Conservation (phyloP, 257 asterid genomes). For the Leptodermis oblonga region DNA sequence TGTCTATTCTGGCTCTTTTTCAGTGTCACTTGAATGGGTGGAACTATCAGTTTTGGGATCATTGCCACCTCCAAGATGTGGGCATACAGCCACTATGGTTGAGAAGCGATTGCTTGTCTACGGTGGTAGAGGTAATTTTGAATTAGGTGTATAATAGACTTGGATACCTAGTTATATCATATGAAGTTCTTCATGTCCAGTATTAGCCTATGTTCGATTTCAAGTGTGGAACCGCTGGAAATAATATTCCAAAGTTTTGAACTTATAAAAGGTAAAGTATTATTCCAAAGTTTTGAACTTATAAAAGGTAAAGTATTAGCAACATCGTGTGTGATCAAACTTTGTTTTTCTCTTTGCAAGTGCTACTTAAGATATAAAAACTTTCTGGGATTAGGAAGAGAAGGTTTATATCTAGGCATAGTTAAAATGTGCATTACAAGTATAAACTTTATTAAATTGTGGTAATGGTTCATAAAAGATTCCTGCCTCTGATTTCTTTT, state of each 20-base stretch:
- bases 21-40: conserved; percentile 97
- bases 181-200: not conserved
- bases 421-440: not conserved
- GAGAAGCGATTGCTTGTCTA: conserved; percentile 93
- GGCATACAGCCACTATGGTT: conserved; percentile 93
- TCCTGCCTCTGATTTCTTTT: not conserved
- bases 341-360: not conserved
- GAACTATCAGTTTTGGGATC: conserved; percentile 83
- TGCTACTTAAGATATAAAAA: not conserved
- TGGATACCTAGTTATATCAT: not conserved
- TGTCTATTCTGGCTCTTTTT: conserved; percentile 22
- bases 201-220: not conserved
- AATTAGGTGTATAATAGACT: not conserved
- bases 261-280: not conserved
- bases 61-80: conserved; percentile 96
- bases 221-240: not conserved
- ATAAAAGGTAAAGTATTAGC: not conserved
- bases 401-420: not conserved
- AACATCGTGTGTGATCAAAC: not conserved
- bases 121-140: conserved; percentile 86
- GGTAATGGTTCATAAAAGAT: not conserved
- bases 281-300: not conserved
- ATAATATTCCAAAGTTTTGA: not conserved
- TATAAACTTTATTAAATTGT: not conserved
- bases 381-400: not conserved